These are phyloP conservation scores for Arachis monticola DNA, from an alignment of 331 rosid species.

Conservation along the genomic window DNA sequence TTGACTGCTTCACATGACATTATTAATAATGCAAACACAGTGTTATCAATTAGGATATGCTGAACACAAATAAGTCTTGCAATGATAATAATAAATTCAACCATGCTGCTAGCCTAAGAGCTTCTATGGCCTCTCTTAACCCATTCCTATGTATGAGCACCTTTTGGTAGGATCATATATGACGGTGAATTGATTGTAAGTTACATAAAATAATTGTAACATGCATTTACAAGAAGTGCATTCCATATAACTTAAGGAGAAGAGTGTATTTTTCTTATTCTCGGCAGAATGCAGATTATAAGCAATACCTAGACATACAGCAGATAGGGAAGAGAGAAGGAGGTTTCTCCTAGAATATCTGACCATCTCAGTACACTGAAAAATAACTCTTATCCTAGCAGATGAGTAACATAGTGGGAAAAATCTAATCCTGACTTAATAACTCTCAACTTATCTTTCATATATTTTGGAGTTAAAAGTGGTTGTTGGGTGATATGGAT, in stretches of 20 bases:
- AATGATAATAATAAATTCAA: conserved; percentile 7
- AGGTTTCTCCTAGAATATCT: too few relatives aligned
- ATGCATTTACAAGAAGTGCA: background rate
- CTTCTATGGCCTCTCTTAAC: background rate
- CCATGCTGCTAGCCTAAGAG: background rate
- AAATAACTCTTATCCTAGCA: too few relatives aligned
- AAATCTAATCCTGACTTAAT: background rate
- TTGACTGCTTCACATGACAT: conserved; percentile 16
- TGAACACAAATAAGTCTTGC: conserved; percentile 10
- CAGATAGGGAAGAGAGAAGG: too few relatives aligned
- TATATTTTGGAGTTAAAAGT: background rate
- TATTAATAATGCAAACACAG: background rate
- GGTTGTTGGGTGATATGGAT: background rate
- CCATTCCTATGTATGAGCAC: background rate
- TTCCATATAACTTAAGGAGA: background rate
- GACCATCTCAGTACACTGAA: too few relatives aligned
- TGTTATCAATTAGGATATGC: conserved; percentile 21
- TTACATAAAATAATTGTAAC: background rate
- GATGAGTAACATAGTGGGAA: background rate
- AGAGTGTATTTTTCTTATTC: too few relatives aligned
- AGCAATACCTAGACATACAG: too few relatives aligned
- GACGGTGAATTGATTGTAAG: background rate
- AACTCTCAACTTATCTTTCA: background rate
- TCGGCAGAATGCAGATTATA: too few relatives aligned
- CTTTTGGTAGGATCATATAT: background rate